Conservation (phyloP, 352 stramenopile genomes). For the Aphanomyces astaci region DNA sequence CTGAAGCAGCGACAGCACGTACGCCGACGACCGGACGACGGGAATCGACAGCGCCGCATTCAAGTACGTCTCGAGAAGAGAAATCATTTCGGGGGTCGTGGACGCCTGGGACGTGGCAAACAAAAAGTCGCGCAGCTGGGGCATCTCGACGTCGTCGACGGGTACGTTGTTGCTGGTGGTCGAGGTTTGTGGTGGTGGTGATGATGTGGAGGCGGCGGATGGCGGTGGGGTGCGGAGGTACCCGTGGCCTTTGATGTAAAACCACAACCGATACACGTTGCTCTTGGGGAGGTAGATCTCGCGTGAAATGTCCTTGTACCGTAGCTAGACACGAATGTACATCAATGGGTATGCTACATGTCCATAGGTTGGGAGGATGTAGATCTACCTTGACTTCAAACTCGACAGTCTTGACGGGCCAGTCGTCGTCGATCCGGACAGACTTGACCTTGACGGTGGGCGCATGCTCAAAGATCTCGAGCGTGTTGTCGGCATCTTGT, state of each 20-base stretch:
- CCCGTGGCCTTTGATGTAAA: constrained; percentile 78
- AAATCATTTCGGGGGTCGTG: constrained; percentile 62
- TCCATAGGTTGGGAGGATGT: not conserved
- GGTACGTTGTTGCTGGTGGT: constrained; percentile 23
- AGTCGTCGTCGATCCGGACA: constrained; percentile 49
- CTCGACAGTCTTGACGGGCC: constrained; percentile 75
- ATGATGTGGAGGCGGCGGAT: constrained; percentile 24
- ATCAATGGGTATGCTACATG: not conserved
- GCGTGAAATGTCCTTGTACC: constrained; percentile 74
- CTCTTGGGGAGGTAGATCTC: constrained; percentile 81
- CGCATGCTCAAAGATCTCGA: constrained; percentile 19
- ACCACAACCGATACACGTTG: constrained; percentile 73
- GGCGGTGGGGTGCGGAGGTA: constrained; percentile 24
- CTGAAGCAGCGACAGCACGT: constrained; percentile 71
- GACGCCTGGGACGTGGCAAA: constrained; percentile 69
- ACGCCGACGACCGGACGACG: constrained; percentile 51
- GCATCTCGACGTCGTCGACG: constrained; percentile 25
- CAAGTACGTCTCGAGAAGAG: constrained; percentile 65
- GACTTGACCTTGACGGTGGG: constrained; percentile 6
- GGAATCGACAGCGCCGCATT: constrained; percentile 59
- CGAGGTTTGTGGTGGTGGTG: constrained; percentile 11
- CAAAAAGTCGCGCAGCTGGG: constrained; percentile 74
- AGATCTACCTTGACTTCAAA: constrained; percentile 68
- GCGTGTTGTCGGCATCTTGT: not conserved
- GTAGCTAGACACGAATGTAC: no score